Percentiles rank a stretch among this genome's conserved stretches.
These are phyloP conservation scores for Physcia stellaris DNA, from an alignment of 495 filamentous ascomycete species.

Conservation along the genomic window DNA sequence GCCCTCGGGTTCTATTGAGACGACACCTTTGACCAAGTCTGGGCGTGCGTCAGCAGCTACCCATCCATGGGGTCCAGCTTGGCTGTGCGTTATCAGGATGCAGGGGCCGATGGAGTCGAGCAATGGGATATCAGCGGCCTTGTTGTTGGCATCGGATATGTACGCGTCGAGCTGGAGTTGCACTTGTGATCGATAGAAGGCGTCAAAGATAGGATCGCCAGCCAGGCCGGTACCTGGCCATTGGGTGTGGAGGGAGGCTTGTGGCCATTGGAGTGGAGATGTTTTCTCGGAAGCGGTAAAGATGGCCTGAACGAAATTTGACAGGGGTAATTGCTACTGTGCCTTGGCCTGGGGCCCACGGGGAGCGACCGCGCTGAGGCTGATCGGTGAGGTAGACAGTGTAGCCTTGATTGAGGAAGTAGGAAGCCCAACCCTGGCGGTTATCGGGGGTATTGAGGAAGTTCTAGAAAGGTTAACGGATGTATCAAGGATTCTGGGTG, in stretches of 20 bases:
- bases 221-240: conserved; percentile 31
- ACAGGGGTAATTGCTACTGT: too few relatives aligned
- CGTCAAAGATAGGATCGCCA: conserved; percentile 30
- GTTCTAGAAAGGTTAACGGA: too few relatives aligned
- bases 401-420: conserved; percentile 33
- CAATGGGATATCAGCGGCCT: conserved; percentile 29
- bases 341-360: too few relatives aligned
- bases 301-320: too few relatives aligned
- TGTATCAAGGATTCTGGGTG: too few relatives aligned
- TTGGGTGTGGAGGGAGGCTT: conserved; percentile 32
- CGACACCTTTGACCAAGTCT: conserved; percentile 29
- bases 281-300: too few relatives aligned
- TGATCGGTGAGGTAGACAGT: conserved; percentile 33
- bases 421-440: conserved; percentile 35
- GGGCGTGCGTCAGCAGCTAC: conserved; percentile 32
- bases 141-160: conserved; percentile 25
- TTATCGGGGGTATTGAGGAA: conserved; percentile 39
- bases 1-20: conserved; percentile 40
- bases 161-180: conserved; percentile 25
- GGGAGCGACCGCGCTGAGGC: conserved; percentile 23
- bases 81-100: conserved; percentile 38
- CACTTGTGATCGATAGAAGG: conserved; percentile 31
- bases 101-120: conserved; percentile 35
- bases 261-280: too few relatives aligned
- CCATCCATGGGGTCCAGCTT: conserved; percentile 36